A percentile compares a stretch with the other conserved stretches of the same genome.
These are phyloP conservation scores for Candida ascalaphidarum DNA, from an alignment of 805 yeast species.

Conservation along the genomic window DNA sequence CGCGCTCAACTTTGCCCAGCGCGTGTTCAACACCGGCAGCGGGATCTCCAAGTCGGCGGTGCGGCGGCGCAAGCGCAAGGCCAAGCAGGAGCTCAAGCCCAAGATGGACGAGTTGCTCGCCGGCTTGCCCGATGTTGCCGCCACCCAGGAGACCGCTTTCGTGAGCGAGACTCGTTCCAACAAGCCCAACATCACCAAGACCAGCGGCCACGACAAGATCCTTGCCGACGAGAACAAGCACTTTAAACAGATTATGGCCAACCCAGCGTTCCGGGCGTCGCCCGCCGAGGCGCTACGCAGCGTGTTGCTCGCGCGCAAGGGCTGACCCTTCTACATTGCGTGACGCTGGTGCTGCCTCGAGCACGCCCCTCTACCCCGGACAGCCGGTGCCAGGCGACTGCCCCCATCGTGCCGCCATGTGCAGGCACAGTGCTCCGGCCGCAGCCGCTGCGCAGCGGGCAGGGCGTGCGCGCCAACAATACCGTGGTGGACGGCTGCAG, in stretches of 20 bases:
- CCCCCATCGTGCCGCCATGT: too few relatives aligned
- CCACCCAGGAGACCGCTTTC: constrained; percentile 6
- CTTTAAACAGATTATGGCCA: constrained; percentile 50
- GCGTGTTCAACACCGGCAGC: constrained; percentile 18
- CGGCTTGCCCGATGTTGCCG: constrained; percentile 37
- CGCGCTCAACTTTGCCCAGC: constrained; percentile 26
- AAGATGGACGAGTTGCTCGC: constrained; percentile 55
- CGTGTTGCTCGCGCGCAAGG: too few relatives aligned
- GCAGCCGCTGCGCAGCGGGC: too few relatives aligned
- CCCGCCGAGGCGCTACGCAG: constrained; percentile 62
- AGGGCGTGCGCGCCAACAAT: too few relatives aligned
- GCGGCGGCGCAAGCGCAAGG: constrained; percentile 54
- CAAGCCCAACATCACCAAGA: constrained; percentile 42
- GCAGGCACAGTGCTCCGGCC: too few relatives aligned
- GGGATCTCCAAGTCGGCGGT: constrained; percentile 59
- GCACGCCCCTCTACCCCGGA: too few relatives aligned
- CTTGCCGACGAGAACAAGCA: constrained; percentile 49
- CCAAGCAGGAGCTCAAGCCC: constrained; percentile 57
- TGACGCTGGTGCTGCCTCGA: too few relatives aligned
- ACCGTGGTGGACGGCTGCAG: too few relatives aligned
- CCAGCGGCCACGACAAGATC: constrained; percentile 35
- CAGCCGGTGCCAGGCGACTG: too few relatives aligned
- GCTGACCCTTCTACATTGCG: too few relatives aligned
- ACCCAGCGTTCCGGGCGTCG: constrained; percentile 43
- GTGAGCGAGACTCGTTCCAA: constrained; percentile 23